phyloP scores from a whole-genome alignment of 306 rosid species.

The Vicia sativa region DNA sequence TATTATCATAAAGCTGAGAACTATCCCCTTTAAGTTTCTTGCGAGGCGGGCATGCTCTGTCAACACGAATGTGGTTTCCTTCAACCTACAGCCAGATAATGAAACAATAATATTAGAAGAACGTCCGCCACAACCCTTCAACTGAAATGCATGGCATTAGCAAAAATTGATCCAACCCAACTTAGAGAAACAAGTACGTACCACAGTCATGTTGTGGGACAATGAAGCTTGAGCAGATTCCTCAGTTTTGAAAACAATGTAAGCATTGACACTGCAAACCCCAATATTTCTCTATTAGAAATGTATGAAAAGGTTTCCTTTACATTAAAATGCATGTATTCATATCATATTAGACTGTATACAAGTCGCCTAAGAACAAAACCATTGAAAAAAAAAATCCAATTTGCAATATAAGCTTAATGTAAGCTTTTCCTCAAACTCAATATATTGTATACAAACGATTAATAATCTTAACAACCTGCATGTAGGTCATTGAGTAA shows the following conservation, averaged over 20 bases:
- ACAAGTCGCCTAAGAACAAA: neutral
- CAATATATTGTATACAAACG: slow-evolving; percentile 2
- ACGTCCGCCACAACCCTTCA: neutral
- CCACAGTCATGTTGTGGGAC: slow-evolving; percentile 88
- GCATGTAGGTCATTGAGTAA: neutral
- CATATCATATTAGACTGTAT: neutral
- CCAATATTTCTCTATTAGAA: slow-evolving; percentile 37
- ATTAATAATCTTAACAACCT: slow-evolving; percentile 1
- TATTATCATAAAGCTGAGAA: slow-evolving; percentile 64
- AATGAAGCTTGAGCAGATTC: slow-evolving; percentile 82
- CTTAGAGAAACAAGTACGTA: slow-evolving; percentile 41
- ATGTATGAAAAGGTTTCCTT: slow-evolving; percentile 21
- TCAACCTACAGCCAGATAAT: slow-evolving; percentile 58
- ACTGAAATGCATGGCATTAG: neutral
- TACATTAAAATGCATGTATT: neutral
- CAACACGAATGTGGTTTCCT: slow-evolving; percentile 93
- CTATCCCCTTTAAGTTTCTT: slow-evolving; percentile 82
- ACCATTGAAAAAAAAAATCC: neutral
- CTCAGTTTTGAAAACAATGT: slow-evolving; percentile 74
- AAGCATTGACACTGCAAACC: slow-evolving; percentile 77
- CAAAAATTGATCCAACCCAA: slow-evolving; percentile 4
- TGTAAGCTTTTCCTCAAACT: neutral
- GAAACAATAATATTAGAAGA: slow-evolving; percentile 5
- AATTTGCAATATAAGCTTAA: slow-evolving; percentile 5
- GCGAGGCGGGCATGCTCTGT: slow-evolving; percentile 97